Evolutionary conservation across 2,329 filamentous ascomycete genomes (phyloP).

Genomic region (Botrytis deweyae): DNA sequence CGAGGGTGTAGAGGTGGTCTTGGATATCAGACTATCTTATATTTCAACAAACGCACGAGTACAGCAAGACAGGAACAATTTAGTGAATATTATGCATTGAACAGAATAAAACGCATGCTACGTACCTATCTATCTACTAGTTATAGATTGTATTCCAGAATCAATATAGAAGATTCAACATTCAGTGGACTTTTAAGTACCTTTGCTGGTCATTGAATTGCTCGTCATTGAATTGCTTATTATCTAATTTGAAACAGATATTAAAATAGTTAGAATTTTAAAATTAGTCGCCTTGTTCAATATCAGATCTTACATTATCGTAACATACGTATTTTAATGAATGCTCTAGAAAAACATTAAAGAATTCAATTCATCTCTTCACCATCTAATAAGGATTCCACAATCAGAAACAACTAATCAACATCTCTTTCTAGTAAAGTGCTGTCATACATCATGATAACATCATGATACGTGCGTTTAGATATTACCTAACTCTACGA

Average conservation of each 20-base stretch:
- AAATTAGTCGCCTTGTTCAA: no score
- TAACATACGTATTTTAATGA: no score
- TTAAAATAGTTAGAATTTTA: neutral
- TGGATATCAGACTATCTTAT: neutral
- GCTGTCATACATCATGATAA: no score
- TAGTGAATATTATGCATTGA: neutral
- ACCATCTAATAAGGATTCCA: no score
- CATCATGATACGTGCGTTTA: no score
- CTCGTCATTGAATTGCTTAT: neutral
- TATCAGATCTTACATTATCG: no score
- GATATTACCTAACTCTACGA: no score
- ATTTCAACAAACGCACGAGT: no score
- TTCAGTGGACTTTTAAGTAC: neutral
- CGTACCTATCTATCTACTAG: neutral
- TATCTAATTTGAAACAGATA: neutral
- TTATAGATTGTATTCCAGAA: neutral
- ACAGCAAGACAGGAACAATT: neutral
- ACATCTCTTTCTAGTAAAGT: no score
- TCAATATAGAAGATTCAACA: neutral
- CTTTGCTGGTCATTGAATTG: neutral
- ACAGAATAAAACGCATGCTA: neutral
- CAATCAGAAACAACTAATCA: no score
- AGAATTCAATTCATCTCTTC: no score
- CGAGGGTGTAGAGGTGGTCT: neutral
- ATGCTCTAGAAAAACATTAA: no score